These are phyloP conservation scores for Caloboletus inedulis DNA, from an alignment of 1,284 basidiomycete species.

Conservation along the genomic window DNA sequence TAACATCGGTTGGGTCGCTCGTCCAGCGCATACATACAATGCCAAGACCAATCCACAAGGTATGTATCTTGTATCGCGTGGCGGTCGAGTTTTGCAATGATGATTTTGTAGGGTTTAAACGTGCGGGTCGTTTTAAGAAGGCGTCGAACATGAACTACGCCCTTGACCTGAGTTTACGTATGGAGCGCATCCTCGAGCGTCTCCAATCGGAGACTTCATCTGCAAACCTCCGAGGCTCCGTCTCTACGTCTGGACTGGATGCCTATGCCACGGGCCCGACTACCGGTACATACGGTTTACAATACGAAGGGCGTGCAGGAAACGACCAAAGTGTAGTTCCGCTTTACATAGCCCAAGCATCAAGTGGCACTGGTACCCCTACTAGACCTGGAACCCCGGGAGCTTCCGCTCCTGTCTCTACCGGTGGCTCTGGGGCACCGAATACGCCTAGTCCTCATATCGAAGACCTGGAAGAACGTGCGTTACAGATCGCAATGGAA, in stretches of 20 bases:
- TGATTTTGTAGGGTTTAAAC: conserved; percentile 55
- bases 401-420: conserved; percentile 13
- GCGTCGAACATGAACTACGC: conserved; percentile 89
- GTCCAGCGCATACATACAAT: conserved; percentile 62
- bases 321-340: conserved; percentile 25
- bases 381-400: conserved; percentile 24
- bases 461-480: conserved; percentile 57
- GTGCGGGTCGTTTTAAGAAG: conserved; percentile 90
- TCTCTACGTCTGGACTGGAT: conserved; percentile 23
- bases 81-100: neutral
- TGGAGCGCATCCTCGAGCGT: conserved; percentile 47
- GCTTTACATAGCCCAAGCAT: conserved; percentile 13
- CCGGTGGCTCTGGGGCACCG: conserved; percentile 8
- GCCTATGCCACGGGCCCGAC: conserved; percentile 15
- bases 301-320: conserved; percentile 30
- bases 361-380: conserved; percentile 25
- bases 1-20: conserved; percentile 80
- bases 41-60: conserved; percentile 35
- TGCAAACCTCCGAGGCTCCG: conserved; percentile 22
- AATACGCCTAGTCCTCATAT: conserved; percentile 36
- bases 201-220: conserved; percentile 34
- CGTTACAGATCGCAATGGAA: conserved; percentile 64
- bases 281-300: conserved; percentile 28
- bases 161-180: conserved; percentile 64
- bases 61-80: neutral